Evolutionary conservation across 345 rosid species (phyloP).

Genomic region (Barbarea vulgaris): DNA sequence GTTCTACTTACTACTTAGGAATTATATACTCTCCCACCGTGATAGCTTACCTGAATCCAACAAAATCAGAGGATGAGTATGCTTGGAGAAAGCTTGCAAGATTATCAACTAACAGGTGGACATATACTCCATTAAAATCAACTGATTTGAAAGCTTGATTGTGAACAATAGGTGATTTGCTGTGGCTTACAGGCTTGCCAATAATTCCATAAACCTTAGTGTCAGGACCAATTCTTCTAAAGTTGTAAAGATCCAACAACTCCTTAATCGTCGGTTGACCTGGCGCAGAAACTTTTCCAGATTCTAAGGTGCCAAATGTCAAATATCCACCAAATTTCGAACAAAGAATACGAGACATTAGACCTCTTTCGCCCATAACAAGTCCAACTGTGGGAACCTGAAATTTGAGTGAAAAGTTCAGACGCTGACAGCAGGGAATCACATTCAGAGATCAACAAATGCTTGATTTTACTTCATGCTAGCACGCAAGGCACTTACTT

Average conservation of each 20-base stretch:
- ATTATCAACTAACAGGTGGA: slow-evolving; percentile 83
- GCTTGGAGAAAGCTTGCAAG: slow-evolving; percentile 66
- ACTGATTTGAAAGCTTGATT: slow-evolving; percentile 89
- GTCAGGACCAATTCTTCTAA: slow-evolving; percentile 80
- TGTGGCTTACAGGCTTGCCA: slow-evolving; percentile 94
- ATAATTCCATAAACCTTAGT: slow-evolving; percentile 86
- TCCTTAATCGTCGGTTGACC: slow-evolving; percentile 90
- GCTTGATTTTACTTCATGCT: not conserved
- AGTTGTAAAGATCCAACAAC: slow-evolving; percentile 75
- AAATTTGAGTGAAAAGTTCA: slow-evolving; percentile 17
- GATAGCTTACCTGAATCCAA: slow-evolving; percentile 78
- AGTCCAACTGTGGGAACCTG: slow-evolving; percentile 89
- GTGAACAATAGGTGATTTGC: slow-evolving; percentile 87
- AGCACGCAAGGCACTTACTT: slow-evolving; percentile 54
- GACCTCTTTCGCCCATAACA: slow-evolving; percentile 93
- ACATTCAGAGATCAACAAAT: not conserved
- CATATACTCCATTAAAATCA: slow-evolving; percentile 73
- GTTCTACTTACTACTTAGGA: not conserved
- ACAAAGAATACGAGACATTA: slow-evolving; percentile 86
- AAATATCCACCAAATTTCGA: slow-evolving; percentile 91
- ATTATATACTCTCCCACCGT: not conserved
- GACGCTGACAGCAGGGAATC: not conserved
- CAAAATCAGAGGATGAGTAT: slow-evolving; percentile 83
- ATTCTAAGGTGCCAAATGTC: slow-evolving; percentile 86
- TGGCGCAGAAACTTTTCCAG: slow-evolving; percentile 82